Conservation (phyloP, 176 grass and related monocot genomes). For the Oryza rufipogon region DNA sequence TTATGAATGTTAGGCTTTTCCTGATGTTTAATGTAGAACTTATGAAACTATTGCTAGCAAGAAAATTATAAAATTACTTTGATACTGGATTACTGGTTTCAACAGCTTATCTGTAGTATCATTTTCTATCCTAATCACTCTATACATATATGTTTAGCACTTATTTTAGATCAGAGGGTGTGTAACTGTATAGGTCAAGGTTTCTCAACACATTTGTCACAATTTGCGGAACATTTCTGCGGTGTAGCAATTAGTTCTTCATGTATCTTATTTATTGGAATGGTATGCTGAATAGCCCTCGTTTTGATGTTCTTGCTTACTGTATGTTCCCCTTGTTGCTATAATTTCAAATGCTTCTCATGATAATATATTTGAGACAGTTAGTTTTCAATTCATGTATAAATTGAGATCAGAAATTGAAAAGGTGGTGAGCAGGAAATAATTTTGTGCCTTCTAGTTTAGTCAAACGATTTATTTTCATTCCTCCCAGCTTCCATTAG, state of each 20-base stretch:
- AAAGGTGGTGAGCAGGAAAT: neutral
- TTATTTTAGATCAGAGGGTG: neutral
- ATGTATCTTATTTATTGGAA: conserved; percentile 10
- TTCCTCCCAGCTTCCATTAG: neutral
- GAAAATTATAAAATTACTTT: neutral
- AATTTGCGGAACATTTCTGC: neutral
- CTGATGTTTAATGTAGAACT: neutral
- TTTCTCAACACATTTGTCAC: neutral
- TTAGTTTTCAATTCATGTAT: neutral
- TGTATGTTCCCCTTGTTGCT: conserved; percentile 12
- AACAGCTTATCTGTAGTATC: neutral
- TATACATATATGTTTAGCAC: neutral
- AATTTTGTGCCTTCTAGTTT: neutral
- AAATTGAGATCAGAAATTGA: neutral
- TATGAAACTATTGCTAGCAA: neutral
- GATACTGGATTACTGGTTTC: neutral
- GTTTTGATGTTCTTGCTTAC: neutral
- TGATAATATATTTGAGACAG: conserved; percentile 6
- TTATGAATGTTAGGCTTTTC: neutral
- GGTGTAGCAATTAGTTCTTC: neutral
- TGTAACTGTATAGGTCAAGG: neutral
- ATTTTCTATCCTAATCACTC: conserved; percentile 8
- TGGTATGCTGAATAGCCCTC: neutral
- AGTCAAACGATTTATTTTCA: neutral
- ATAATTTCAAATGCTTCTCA: neutral